Evolutionary conservation across 2,329 filamentous ascomycete species (phyloP).

Genomic region (Penicillium sp.): DNA sequence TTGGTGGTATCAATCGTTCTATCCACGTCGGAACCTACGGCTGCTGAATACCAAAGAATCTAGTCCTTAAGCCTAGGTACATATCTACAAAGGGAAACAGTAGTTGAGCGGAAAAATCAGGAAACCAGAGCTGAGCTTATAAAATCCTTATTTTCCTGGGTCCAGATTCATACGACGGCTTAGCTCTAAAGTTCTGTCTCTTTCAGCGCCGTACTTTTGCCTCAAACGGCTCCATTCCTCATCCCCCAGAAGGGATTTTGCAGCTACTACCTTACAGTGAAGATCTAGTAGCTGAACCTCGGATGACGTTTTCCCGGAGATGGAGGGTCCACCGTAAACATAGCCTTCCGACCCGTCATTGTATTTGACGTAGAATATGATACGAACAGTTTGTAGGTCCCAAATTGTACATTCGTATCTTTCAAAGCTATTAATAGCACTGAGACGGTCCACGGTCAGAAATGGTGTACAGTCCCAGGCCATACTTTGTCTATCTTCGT

Average conservation of each 20-base stretch:
- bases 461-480: neutral
- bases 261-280: neutral
- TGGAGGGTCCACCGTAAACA: neutral
- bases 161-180: neutral
- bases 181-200: neutral
- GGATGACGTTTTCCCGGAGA: neutral
- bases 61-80: neutral
- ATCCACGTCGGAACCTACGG: neutral
- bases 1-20: too few relatives aligned
- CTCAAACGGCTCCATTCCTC: neutral
- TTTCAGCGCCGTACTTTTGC: neutral
- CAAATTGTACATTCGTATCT: neutral
- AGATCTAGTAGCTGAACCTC: neutral
- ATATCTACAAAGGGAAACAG: neutral
- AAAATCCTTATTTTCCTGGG: neutral
- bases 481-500: neutral
- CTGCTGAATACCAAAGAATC: neutral
- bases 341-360: neutral
- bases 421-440: constrained; percentile 1
- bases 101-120: neutral
- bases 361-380: constrained; percentile 1
- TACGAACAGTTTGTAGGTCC: neutral
- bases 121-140: neutral
- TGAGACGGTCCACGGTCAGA: neutral
- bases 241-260: neutral